A percentile compares a stretch with the other conserved stretches of the same genome.
These are phyloP conservation scores for Backusella australiensis DNA, from an alignment of 192 early-diverging fungal species.

Conservation along the genomic window DNA sequence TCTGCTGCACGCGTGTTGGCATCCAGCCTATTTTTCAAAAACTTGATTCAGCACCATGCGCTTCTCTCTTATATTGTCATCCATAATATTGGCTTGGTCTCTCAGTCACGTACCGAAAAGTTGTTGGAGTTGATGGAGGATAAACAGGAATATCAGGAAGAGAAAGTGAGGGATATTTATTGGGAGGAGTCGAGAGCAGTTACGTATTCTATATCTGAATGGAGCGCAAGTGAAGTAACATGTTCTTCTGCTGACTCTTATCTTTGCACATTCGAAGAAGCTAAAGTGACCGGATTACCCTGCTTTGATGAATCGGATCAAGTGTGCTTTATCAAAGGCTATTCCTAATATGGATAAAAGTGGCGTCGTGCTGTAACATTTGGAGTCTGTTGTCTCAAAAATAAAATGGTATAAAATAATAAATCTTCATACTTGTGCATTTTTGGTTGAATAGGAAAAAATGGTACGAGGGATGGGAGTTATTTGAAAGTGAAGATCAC, in stretches of 20 bases:
- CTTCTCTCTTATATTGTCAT: constrained; percentile 25
- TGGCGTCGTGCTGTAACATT: neutral
- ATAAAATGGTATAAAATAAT: neutral
- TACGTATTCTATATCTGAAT: neutral
- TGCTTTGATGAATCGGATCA: constrained; percentile 32
- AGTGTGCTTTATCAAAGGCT: constrained; percentile 37
- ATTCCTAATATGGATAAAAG: constrained; percentile 7
- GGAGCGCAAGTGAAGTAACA: neutral
- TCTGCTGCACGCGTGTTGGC: constrained; percentile 15
- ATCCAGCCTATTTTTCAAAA: neutral
- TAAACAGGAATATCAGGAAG: neutral
- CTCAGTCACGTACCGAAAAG: neutral
- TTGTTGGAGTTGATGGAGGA: neutral
- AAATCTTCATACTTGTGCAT: neutral
- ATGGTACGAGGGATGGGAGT: neutral
- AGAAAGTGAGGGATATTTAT: neutral
- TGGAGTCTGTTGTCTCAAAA: neutral
- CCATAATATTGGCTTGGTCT: constrained; percentile 23
- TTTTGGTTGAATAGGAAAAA: neutral
- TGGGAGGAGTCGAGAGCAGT: neutral
- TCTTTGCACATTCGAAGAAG: constrained; percentile 23
- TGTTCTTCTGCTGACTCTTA: neutral
- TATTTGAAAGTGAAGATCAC: too few species aligned
- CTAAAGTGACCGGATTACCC: constrained; percentile 15
- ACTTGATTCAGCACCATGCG: constrained; percentile 2